phyloP scores from a whole-genome alignment of 495 filamentous ascomycete species.

The Echria macrotheca region DNA sequence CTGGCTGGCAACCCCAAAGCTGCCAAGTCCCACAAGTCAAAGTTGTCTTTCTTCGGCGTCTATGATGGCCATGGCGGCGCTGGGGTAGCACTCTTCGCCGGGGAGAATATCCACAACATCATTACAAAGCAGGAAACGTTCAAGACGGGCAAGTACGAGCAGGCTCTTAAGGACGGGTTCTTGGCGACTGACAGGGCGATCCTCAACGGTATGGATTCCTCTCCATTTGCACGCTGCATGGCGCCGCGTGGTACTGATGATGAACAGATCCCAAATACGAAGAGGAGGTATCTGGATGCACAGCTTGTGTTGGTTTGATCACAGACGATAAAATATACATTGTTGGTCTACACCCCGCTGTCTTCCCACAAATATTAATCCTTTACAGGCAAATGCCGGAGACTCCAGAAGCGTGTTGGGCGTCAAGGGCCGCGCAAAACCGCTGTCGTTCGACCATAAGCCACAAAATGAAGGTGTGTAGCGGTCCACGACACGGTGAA shows the following conservation, averaged over 20 bases:
- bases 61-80: slow-evolving; percentile 98
- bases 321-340: slow-evolving; percentile 90
- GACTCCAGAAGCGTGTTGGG: slow-evolving; percentile 92
- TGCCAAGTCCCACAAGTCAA: slow-evolving; percentile 59
- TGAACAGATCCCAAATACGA: slow-evolving; percentile 84
- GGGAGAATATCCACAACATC: slow-evolving; percentile 90
- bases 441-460: slow-evolving; percentile 96
- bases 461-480: slow-evolving; percentile 88
- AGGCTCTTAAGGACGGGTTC: slow-evolving; percentile 96
- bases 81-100: slow-evolving; percentile 89
- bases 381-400: slow-evolving; percentile 79
- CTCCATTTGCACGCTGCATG: too few relatives aligned
- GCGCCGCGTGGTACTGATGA: too few relatives aligned
- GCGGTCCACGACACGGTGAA: not conserved
- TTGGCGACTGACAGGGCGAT: slow-evolving; percentile 94
- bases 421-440: slow-evolving; percentile 93
- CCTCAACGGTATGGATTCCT: slow-evolving; percentile 77
- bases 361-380: slow-evolving; percentile 8
- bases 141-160: slow-evolving; percentile 83
- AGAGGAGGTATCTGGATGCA: slow-evolving; percentile 97
- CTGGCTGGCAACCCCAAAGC: slow-evolving; percentile 56
- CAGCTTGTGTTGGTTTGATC: slow-evolving; percentile 83
- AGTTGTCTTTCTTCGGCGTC: slow-evolving; percentile 93
- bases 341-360: slow-evolving; percentile 45
- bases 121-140: slow-evolving; percentile 91